Evolutionary conservation across 1,284 basidiomycete species (phyloP), one percentile per base, ranked within the genome.

Genomic region (Ceratobasidium sp.): DNA sequence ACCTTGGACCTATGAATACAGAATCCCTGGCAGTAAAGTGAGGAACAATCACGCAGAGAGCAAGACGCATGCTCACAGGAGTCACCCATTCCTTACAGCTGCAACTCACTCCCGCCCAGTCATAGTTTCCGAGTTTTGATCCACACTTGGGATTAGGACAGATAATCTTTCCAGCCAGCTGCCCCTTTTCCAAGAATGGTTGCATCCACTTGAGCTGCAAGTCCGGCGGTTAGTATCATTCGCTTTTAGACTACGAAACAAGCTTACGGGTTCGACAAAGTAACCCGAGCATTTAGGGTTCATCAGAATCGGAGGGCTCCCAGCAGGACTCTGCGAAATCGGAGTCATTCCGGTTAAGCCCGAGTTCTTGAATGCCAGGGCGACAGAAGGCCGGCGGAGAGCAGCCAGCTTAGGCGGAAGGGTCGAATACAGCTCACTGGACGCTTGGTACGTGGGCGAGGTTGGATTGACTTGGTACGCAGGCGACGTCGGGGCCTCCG

Each of bases 101-200:
- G 78, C 95, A 98, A 76, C 91, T 88, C 53, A 93, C 88, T 0
- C 96, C 96, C 2, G 96, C 94, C 96, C 96, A 99, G 78, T 97
- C 95, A 77, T 90, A 99, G 76, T 91, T 96, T 3, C 96, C 96
- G 27, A 99, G 84, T 80, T 99, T 99, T 20, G 86, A 87, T 0
- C 85, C 85, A 75, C 96, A 99, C 77, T 92, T 94, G 73, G 87
- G 84, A 77, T 94, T 96, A 1, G 96, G 96, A 76, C 96, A 99
- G 0, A 87, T 74, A 69, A 99, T 91, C 82, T 95, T 96, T 3
- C 96, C 96, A 0, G 87, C 85, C 25, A 96, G 80, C 53, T 89
- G 83, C 0, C 94, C 96, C 12, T 80, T 79, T 45, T 86, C 83
- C 7, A 98, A 82, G 73, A 89, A 85, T 1, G 87, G 83, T 68